Evolutionary conservation across 108 stramenopile species (phyloP).

Genomic region (Aurantiochytrium sp.): DNA sequence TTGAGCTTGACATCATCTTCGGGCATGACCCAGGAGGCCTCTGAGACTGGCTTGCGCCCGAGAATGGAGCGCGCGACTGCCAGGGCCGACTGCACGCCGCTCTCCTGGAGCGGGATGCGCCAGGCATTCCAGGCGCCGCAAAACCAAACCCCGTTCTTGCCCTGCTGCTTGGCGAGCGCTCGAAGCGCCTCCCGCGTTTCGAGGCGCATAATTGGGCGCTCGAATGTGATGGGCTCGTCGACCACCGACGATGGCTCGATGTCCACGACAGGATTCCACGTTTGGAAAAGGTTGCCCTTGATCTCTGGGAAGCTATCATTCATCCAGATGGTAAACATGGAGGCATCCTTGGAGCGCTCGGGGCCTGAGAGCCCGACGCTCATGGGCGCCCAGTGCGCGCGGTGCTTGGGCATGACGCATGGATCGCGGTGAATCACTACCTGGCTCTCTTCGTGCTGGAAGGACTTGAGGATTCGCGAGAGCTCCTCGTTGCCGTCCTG

Average conservation of each 20-base stretch:
- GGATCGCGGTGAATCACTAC: not conserved
- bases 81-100: not conserved
- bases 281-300: not conserved
- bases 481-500: not conserved
- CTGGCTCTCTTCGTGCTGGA: constrained; percentile 1
- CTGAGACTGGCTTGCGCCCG: not conserved
- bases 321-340: constrained; percentile 29
- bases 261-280: constrained; percentile 14
- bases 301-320: not conserved
- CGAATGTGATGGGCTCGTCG: not conserved
- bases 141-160: not conserved
- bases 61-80: not conserved
- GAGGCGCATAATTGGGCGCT: not conserved
- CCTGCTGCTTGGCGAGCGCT: not conserved
- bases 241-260: not conserved
- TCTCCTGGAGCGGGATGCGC: not conserved
- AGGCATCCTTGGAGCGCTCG: not conserved
- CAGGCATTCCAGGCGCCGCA: constrained; percentile 11
- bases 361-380: not conserved
- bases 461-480: not conserved
- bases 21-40: not conserved
- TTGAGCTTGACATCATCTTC: not conserved
- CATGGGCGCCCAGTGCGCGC: constrained; percentile 3
- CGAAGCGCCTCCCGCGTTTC: not conserved
- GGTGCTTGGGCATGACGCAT: not conserved